Base-by-base conservation (phyloP, 192 early-diverging fungal species). In the Umbelopsis vinacea region DNA sequence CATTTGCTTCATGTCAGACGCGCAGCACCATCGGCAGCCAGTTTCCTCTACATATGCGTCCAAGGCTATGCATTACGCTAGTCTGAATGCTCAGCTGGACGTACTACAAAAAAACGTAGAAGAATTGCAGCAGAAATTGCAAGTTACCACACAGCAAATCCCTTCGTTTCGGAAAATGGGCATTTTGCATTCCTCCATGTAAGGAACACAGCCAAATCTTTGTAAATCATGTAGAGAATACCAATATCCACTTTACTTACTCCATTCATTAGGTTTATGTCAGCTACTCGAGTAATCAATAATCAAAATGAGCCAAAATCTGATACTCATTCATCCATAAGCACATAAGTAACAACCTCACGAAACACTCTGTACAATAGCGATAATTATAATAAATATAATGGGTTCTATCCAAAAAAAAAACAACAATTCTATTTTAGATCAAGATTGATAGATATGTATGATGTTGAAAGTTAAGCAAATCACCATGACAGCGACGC, bases 401-500 rank as follows among this genome's bases (percentile, higher is more conserved):
- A 8, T 3, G 11, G 17, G n/a, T 19, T 63, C 57, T 37, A 63
- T 63, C 26, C 7, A 19, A 29, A 14, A 43, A 40, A 11, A 43
- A 4, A 43, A 43, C 8, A 19, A 63, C 10, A 63, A 12, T 26
- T 63, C 57, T 63, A 63, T 38, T 63, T 63, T 38, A 43, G 23
- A 63, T 63, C 26, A 63, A 35, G 57, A 63, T 63, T 63, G 57
- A 63, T 63, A 63, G n/a, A 81, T 71, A 33, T 76, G 76, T 67
- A 71, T 33, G 37, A 91, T 81, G 68, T 91, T 91, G 52, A 88
- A 82, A 14, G 85, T 81, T 17, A 92, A 81, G 43, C 90, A 92
- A 21, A 90, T 81, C 12, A 88, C 70, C 86, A 97, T 93, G 29
- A 97, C 86, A 52, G 89, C 69, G 26, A 83, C 57, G 8, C 95